Base-by-base conservation (phyloP, 2,329 filamentous ascomycete species). In the Xylaria polymorpha region DNA sequence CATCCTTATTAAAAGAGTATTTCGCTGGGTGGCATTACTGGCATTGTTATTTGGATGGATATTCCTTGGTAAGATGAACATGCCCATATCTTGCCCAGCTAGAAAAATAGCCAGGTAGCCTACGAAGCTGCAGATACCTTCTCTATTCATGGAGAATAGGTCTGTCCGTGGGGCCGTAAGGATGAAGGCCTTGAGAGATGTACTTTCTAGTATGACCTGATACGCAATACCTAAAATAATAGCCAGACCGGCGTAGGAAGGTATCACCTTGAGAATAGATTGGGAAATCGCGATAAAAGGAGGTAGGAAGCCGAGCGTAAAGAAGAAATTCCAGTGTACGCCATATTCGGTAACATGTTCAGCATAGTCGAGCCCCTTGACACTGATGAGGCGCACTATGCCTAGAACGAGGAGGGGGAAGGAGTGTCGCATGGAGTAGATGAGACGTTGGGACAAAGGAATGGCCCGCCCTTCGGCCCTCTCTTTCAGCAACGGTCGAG, bases 291-390 rank as follows among this genome's bases (percentile, higher is more conserved):
- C 94, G 61, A 97, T 90, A 76, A 97, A 97, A 0, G 94, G 94
- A 0, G 95, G 94, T 29, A 99, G 83, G 57, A 98, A 87, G 6
- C 90, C 94, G 10, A 99, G 85, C 0, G 96, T 99, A 82, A 98
- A 98, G 86, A 99, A 99, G 81, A 99, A 99, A 80, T 99, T 99
- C 96, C 96, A 99, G 80, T 99, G 96, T 10, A 99, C 93, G 51
- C 96, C 96, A 78, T 99, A 99, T 79, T 99, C 96, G 15, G 93
- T 94, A 67, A 98, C 94, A 83, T 99, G 96, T 80, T 99, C 96
- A 3, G 94, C 94, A 78, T 99, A 99, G 78, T 98, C 94, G 37
- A 98, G 84, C 7, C 93, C 93, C 82, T 99, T 99, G 77, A 98
- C 94, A 74, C 91, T 97, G 73, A 94, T 89, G 29, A 98, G 86